Evolutionary conservation across 2,329 filamentous ascomycete species (phyloP), one percentile per base, ranked within the genome.

Genomic region (Huntiella moniliformis): DNA sequence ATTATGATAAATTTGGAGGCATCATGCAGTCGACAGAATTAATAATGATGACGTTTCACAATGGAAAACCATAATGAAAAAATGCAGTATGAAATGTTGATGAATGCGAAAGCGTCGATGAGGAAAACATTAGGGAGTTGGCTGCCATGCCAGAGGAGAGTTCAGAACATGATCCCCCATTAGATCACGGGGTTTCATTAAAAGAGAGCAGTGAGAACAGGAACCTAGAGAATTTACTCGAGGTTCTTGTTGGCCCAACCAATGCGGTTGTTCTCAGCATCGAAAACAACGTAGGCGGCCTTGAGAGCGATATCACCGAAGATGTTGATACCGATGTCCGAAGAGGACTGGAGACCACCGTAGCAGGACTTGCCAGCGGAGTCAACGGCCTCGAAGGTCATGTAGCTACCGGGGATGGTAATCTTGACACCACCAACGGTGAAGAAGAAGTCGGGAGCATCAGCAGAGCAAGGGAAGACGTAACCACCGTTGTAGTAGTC

Each of bases 301-400:
- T 74, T 74, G 63, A 76, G 74, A 56, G 76, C 68, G 54, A 74
- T 67, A 54, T 75, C 71, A 16, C 72, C 72, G 54, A 71, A 75
- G 56, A 84, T 75, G 59, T 77, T 72, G 35, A 67, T 63, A 38
- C 71, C 73, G 33, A 70, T 66, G 28, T 38, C 22, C 8, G 42
- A 17, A 17, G 37, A 45, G n/a, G 42, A 44, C 61, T 83, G 79
- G 15, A 83, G 60, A 53, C 77, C 78, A 50, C 77, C 78, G 53
- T 79, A 82, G 64, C 79, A 83, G 44, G 64, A 72, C 34, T 65
- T 65, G 40, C 63, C 63, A 40, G 65, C 61, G 7, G 74, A 61
- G 18, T 61, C 17, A 15, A 40, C 17, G 22, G 61, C 54, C 2
- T 68, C 64, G 52, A 74, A 79, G 52, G 65, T 67, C 51, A 76